phyloP scores from a whole-genome alignment of 495 filamentous ascomycete species.

The Aspergillus cristatus region DNA sequence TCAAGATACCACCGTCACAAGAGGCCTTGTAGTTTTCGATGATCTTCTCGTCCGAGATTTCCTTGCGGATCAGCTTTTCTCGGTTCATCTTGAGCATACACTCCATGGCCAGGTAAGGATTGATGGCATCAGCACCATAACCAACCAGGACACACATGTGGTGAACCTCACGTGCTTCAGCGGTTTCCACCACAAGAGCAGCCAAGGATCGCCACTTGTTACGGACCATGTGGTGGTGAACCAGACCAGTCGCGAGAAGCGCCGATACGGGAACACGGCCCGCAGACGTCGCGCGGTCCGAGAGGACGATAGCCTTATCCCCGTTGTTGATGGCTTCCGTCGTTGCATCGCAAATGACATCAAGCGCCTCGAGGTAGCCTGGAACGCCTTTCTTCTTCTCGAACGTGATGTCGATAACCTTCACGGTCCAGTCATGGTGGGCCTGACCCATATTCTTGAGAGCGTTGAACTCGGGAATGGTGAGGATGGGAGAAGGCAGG shows the following conservation, averaged over 20 bases:
- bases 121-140: constrained; percentile 93
- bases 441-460: constrained; percentile 68
- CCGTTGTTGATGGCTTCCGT: constrained; percentile 77
- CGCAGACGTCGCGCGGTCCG: constrained; percentile 78
- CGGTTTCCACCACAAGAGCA: constrained; percentile 86
- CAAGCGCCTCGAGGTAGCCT: constrained; percentile 84
- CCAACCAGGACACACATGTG: constrained; percentile 97
- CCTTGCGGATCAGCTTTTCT: constrained; percentile 87
- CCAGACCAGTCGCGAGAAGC: constrained; percentile 83
- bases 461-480: constrained; percentile 85
- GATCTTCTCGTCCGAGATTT: constrained; percentile 71
- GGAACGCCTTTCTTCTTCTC: constrained; percentile 75
- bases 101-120: constrained; percentile 95
- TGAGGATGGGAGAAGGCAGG: constrained; percentile 84
- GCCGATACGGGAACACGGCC: constrained; percentile 84
- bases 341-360: constrained; percentile 78
- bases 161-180: constrained; percentile 95
- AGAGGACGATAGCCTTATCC: constrained; percentile 83
- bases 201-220: constrained; percentile 94
- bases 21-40: constrained; percentile 98
- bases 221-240: constrained; percentile 93
- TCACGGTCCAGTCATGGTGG: constrained; percentile 80
- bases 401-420: constrained; percentile 94
- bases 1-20: constrained; percentile 94
- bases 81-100: constrained; percentile 98